Base-by-base conservation (phyloP, 768 basidiomycete genomes). In the Kondoa subrosea region DNA sequence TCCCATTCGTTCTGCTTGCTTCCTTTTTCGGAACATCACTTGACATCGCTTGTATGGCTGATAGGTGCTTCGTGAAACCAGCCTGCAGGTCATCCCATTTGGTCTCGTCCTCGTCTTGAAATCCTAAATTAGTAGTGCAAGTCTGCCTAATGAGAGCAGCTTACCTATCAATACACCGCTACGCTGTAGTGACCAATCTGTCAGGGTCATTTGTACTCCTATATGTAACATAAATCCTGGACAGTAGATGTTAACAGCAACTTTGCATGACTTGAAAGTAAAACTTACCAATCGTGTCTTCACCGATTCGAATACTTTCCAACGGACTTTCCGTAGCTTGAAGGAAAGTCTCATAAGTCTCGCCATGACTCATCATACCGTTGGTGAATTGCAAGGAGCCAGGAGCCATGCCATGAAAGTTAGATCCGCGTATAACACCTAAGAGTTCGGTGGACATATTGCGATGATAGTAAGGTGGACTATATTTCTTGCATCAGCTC, bases 371-470 rank as follows among this genome's bases (percentile, higher is more conserved):
- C 21, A 31, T 59, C 4, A 31, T 14, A 27, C 30, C 58, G 30
- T 25, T 31, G 25, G 30, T 31, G 58, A 25, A 59, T 31, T 59
- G 21, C 4, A 59, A 25, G 14, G 25, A 25, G 4, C 58, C 58
- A 59, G 58, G 58, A 31, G 21, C 30, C 8, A 59, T 12, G 29
- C 29, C 58, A 59, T 59, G 58, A 27, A 59, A 59, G 40, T 50
- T 50, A 4, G 8, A 4, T 8, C 72, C 72, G 64, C 61, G 83
- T 33, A 86, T 74, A 32, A 85, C 76, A 1, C 84, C 85, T 81
- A 85, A 82, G 69, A 86, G 82, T 75, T 85, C 85, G 0, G 81
- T 82, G 0, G 83, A 77, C 26, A 81, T 79, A 73, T 86, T 86
- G 15, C 85, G 79, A 75, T 85, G 85, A 73, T 84, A 85, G 73